Conservation (phyloP, 2,329 filamentous ascomycete species). For the Fonsecaea multimorphosa region DNA sequence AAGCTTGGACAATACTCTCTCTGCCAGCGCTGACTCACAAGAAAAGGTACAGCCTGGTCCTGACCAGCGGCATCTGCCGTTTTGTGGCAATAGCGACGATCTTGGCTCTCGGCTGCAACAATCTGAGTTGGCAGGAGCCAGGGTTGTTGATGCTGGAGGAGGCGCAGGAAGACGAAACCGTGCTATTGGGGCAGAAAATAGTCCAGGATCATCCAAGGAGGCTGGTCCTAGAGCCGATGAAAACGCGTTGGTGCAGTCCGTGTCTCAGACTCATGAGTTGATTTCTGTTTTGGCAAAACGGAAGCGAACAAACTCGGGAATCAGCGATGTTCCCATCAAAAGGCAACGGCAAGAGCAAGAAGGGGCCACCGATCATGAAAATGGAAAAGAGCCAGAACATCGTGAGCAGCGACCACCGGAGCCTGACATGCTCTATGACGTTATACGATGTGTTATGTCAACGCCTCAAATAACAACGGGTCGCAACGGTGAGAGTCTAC, state of each 20-base stretch:
- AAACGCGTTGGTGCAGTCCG: not conserved
- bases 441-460: not conserved
- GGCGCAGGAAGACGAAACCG: not conserved
- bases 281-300: conserved; percentile 4
- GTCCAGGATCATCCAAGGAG: too few relatives aligned
- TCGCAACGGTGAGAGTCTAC: not conserved
- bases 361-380: not conserved
- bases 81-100: not conserved
- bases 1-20: not conserved
- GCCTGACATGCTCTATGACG: not conserved
- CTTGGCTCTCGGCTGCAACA: not conserved
- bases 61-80: not conserved
- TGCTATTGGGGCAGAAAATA: not conserved
- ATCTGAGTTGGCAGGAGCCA: not conserved
- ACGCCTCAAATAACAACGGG: not conserved
- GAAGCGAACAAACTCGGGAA: not conserved
- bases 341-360: not conserved
- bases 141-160: not conserved
- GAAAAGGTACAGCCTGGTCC: not conserved
- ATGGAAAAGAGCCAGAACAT: not conserved
- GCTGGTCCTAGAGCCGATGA: not conserved
- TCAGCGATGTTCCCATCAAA: not conserved
- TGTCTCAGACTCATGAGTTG: not conserved
- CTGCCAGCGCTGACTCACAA: not conserved
- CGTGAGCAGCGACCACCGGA: not conserved